Evolutionary conservation across 163 green algal species (phyloP).

Genomic region (Trebouxiophyceae sp.): DNA sequence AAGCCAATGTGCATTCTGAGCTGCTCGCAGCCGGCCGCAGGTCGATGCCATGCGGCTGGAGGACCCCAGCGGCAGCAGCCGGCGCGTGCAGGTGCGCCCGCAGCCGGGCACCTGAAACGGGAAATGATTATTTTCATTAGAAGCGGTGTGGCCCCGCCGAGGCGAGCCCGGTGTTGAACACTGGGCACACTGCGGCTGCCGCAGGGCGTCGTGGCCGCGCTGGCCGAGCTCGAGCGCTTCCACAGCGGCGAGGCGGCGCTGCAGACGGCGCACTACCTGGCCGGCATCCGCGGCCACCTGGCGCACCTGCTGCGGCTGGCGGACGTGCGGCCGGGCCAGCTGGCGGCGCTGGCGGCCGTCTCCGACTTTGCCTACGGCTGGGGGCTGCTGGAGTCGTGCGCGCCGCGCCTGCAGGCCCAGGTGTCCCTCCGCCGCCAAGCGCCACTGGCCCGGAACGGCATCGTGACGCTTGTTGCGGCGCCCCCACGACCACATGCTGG

Average conservation of each 20-base stretch:
- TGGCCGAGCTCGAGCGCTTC: slow-evolving; percentile 15
- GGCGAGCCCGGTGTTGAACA: too few relatives aligned
- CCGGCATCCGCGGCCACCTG: background rate
- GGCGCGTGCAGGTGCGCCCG: background rate
- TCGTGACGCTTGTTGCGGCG: background rate
- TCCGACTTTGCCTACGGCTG: slow-evolving; percentile 15
- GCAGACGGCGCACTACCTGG: slow-evolving; percentile 14
- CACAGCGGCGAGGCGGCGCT: slow-evolving; percentile 7
- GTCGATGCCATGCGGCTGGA: slow-evolving; percentile 8
- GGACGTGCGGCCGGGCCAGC: slow-evolving; percentile 5
- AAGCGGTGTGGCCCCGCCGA: too few relatives aligned
- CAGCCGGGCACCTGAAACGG: too few relatives aligned
- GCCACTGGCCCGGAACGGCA: background rate
- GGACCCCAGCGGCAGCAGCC: background rate
- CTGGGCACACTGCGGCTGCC: too few relatives aligned
- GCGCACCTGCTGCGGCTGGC: slow-evolving; percentile 5
- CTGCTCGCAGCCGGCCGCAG: background rate
- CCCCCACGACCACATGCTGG: background rate
- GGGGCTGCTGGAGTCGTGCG: slow-evolving; percentile 11
- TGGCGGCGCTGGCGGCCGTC: slow-evolving; percentile 10
- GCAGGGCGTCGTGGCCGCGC: slow-evolving; percentile 4
- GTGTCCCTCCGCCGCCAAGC: background rate
- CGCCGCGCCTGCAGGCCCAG: slow-evolving; percentile 6
- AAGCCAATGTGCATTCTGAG: background rate
- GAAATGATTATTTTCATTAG: too few relatives aligned